Percentiles rank a stretch among this genome's conserved stretches.
These are phyloP conservation scores for Funneliformis geosporum DNA, from an alignment of 192 early-diverging fungal genomes.

Conservation along the genomic window DNA sequence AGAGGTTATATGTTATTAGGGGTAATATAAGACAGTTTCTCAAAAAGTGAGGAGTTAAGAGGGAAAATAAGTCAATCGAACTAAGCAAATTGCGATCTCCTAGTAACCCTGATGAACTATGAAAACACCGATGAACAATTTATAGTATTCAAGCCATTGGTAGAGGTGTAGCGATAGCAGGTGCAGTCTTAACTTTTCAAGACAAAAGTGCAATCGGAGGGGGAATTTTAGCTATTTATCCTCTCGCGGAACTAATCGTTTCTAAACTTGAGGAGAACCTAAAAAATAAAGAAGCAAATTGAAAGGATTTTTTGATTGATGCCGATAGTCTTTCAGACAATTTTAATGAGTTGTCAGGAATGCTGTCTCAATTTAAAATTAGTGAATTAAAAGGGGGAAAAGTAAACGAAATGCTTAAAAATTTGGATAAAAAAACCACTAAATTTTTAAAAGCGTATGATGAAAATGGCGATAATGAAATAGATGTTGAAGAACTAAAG, in stretches of 20 bases:
- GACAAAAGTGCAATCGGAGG: not conserved
- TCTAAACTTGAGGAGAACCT: not conserved
- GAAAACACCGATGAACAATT: not conserved
- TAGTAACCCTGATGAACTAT: not conserved
- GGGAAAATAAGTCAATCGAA: not conserved
- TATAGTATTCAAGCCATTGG: not conserved
- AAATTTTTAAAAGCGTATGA: constrained; percentile 18
- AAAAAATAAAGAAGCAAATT: not conserved
- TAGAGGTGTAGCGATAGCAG: not conserved
- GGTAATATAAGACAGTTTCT: constrained; percentile 3
- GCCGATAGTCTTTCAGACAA: constrained; percentile 6
- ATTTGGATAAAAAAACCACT: not conserved
- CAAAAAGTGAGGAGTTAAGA: constrained; percentile 2
- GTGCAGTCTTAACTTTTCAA: not conserved
- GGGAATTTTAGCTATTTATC: not conserved
- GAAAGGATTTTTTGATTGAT: constrained; percentile 9
- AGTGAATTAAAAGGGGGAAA: not conserved
- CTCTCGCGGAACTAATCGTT: not conserved
- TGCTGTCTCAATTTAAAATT: not conserved
- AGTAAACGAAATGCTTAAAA: not conserved
- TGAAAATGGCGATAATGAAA: not conserved
- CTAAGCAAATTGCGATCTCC: constrained; percentile 1
- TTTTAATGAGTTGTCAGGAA: constrained; percentile 17
- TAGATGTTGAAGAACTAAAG: not conserved
- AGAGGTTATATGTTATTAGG: not conserved